These are phyloP conservation scores for Schizochytrium sp. DNA, from an alignment of 108 stramenopile species.

Conservation along the genomic window DNA sequence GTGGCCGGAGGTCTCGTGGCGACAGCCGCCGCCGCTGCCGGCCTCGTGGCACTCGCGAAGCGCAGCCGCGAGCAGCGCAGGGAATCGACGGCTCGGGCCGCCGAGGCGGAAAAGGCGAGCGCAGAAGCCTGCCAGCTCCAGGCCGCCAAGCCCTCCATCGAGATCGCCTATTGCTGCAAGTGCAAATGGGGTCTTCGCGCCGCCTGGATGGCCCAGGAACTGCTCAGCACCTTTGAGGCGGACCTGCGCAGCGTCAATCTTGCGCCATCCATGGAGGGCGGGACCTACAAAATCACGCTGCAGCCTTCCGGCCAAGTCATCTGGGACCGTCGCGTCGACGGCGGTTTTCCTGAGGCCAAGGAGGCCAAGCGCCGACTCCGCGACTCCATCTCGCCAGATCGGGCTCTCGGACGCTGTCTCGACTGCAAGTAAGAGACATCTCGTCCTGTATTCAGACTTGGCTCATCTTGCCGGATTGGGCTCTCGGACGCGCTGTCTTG, in stretches of 20 bases:
- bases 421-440: neutral
- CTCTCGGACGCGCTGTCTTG: no score
- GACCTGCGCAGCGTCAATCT: neutral
- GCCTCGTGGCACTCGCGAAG: no score
- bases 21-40: no score
- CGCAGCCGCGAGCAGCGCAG: no score
- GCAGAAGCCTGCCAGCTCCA: neutral
- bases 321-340: neutral
- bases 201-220: neutral
- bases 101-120: no score
- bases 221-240: neutral
- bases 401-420: neutral
- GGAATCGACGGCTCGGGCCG: no score
- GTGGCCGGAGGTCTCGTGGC: no score
- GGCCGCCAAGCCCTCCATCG: neutral
- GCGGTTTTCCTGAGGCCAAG: neutral
- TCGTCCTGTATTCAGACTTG: no score
- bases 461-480: no score
- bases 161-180: neutral
- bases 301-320: neutral
- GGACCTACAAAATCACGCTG: neutral
- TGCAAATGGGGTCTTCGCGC: slow-evolving; percentile 4
- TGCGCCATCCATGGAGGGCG: neutral
- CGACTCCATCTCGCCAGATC: neutral
- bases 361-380: neutral